Percentiles rank a stretch among this genome's conserved stretches.
Conservation (phyloP, 257 asterid species). For the Solanum sejunctum region DNA sequence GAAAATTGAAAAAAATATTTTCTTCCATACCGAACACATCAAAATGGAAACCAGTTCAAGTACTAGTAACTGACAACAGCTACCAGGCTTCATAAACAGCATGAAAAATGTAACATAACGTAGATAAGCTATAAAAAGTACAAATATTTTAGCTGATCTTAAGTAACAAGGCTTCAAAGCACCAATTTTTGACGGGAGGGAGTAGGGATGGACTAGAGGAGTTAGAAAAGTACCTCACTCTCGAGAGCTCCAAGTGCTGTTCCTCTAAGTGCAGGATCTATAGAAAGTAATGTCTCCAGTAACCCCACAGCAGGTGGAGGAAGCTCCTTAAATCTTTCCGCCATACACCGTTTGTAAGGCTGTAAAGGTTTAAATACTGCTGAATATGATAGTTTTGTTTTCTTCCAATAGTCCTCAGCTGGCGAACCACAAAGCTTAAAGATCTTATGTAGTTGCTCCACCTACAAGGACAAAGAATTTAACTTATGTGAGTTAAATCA, state of each 20-base stretch:
- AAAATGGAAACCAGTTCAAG: background rate
- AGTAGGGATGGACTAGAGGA: background rate
- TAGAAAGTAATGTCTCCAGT: conserved; percentile 32
- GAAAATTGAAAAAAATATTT: too few relatives aligned
- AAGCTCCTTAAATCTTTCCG: conserved; percentile 34
- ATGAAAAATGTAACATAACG: background rate
- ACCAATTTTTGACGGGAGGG: background rate
- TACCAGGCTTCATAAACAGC: background rate
- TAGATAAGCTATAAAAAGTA: background rate
- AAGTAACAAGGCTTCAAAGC: background rate
- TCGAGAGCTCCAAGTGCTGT: conserved; percentile 39
- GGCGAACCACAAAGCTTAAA: conserved; percentile 66
- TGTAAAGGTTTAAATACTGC: conserved; percentile 35
- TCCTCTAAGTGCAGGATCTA: conserved; percentile 42
- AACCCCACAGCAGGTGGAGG: conserved; percentile 30
- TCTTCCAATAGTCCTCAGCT: conserved; percentile 47
- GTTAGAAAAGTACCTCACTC: conserved; percentile 24
- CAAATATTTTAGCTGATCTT: background rate
- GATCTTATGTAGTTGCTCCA: conserved; percentile 52
- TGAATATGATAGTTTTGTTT: conserved; percentile 31
- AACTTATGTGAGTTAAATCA: background rate
- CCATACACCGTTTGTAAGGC: conserved; percentile 32
- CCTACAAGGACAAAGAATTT: conserved; percentile 15
- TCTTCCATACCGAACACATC: too few relatives aligned
- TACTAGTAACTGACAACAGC: background rate